These are phyloP conservation scores for Angomonas ambiguus DNA, from an alignment of 208 protist species.

Conservation along the genomic window DNA sequence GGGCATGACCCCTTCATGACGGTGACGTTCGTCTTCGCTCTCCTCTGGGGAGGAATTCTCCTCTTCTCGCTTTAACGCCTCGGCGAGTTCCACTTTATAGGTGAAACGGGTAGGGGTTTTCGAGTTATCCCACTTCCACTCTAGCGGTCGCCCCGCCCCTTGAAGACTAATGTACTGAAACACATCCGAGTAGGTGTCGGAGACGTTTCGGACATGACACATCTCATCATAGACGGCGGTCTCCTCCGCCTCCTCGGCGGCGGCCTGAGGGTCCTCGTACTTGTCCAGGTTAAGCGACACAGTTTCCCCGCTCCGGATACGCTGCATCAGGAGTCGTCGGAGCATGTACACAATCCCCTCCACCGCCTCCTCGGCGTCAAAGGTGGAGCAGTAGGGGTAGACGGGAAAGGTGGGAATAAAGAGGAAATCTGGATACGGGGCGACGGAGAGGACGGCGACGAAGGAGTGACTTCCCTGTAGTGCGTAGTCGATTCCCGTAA, in stretches of 20 bases:
- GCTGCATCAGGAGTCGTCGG: constrained; percentile 37
- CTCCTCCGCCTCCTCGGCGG: constrained; percentile 7
- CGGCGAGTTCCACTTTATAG: constrained; percentile 32
- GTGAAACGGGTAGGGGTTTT: constrained; percentile 43
- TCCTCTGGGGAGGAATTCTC: constrained; percentile 12
- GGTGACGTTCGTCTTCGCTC: constrained; percentile 15
- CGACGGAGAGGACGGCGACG: constrained; percentile 26
- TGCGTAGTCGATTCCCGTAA: constrained; percentile 37
- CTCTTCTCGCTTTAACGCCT: constrained; percentile 31
- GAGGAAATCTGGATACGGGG: constrained; percentile 35
- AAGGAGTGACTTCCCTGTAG: constrained; percentile 34
- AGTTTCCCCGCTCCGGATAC: constrained; percentile 27
- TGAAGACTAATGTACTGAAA: constrained; percentile 37
- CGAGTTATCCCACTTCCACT: constrained; percentile 42
- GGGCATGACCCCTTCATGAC: constrained; percentile 10
- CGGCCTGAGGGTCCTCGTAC: neutral
- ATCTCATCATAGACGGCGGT: constrained; percentile 31
- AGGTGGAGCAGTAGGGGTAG: constrained; percentile 33
- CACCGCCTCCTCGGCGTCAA: constrained; percentile 35
- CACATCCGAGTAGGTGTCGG: constrained; percentile 21
- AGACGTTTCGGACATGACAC: constrained; percentile 30
- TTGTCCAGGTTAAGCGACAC: constrained; percentile 25
- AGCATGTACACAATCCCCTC: constrained; percentile 37
- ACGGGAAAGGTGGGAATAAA: constrained; percentile 40
- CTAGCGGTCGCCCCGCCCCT: constrained; percentile 22